Conservation (phyloP, 1,139 yeast genomes). For the Trichomonascaceae sp. region DNA sequence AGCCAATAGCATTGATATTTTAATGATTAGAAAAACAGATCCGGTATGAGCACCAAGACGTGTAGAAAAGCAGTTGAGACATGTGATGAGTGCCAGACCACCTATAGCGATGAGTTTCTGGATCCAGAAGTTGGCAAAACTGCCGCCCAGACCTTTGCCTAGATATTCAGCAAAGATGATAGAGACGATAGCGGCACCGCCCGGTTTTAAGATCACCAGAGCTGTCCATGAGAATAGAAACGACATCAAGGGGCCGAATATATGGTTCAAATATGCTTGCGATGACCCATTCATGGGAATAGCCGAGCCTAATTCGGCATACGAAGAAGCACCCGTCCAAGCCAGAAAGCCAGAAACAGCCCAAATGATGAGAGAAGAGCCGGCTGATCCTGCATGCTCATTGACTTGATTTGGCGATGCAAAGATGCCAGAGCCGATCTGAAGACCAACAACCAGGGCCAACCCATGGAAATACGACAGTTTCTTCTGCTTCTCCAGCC, state of each 20-base stretch:
- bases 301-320: conserved; percentile 38
- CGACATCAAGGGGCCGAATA: conserved; percentile 37
- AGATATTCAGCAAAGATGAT: conserved; percentile 38
- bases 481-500: conserved; percentile 32
- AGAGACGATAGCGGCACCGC: conserved; percentile 38
- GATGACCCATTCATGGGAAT: conserved; percentile 40
- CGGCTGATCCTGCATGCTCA: conserved; percentile 36
- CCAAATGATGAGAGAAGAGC: conserved; percentile 37
- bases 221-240: conserved; percentile 40
- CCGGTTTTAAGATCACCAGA: conserved; percentile 36
- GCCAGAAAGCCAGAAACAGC: conserved; percentile 36
- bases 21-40: conserved; percentile 32
- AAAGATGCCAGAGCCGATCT: conserved; percentile 41
- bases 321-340: conserved; percentile 42
- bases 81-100: conserved; percentile 28
- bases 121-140: conserved; percentile 24
- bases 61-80: conserved; percentile 31
- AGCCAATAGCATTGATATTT: conserved; percentile 30
- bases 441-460: conserved; percentile 38
- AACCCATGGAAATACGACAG: conserved; percentile 35
- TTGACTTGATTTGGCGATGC: conserved; percentile 39
- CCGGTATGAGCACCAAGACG: conserved; percentile 34
- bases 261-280: conserved; percentile 36
- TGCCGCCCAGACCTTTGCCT: conserved; percentile 20
- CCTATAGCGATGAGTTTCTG: conserved; percentile 31